phyloP scores from a whole-genome alignment of 257 asterid species.

The Solanum chaucha region DNA sequence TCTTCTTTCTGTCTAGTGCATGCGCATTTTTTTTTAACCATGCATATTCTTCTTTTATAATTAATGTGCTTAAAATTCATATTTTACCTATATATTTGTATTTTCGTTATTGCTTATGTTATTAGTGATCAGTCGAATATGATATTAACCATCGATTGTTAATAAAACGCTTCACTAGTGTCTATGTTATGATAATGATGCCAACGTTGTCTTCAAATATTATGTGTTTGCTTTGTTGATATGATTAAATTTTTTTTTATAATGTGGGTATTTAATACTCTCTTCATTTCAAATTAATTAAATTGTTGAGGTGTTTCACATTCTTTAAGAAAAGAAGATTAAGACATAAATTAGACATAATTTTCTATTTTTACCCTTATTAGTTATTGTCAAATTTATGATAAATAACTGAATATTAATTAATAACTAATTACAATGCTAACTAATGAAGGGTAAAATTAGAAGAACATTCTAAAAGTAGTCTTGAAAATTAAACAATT shows the following conservation, averaged over 20 bases:
- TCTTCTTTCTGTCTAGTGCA: background rate
- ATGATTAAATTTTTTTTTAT: background rate
- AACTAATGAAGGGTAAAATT: too few relatives aligned
- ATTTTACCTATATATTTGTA: background rate
- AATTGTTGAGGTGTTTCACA: too few relatives aligned
- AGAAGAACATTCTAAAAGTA: too few relatives aligned
- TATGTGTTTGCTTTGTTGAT: too few relatives aligned
- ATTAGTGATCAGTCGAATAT: background rate
- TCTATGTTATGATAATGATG: background rate
- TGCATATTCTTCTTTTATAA: background rate
- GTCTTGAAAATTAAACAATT: too few relatives aligned
- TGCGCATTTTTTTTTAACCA: background rate
- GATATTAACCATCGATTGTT: fast-evolving
- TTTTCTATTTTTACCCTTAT: too few relatives aligned
- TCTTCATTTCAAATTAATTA: too few relatives aligned
- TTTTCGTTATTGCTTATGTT: background rate
- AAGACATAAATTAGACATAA: too few relatives aligned
- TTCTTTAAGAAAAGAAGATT: too few relatives aligned
- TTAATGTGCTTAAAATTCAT: background rate
- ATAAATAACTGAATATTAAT: too few relatives aligned
- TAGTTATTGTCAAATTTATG: too few relatives aligned
- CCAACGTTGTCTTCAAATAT: fast-evolving
- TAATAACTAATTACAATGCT: too few relatives aligned
- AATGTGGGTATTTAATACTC: background rate
- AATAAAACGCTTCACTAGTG: background rate